Evolutionary conservation across 768 basidiomycete species (phyloP).

Genomic region (Amanita phalloides): DNA sequence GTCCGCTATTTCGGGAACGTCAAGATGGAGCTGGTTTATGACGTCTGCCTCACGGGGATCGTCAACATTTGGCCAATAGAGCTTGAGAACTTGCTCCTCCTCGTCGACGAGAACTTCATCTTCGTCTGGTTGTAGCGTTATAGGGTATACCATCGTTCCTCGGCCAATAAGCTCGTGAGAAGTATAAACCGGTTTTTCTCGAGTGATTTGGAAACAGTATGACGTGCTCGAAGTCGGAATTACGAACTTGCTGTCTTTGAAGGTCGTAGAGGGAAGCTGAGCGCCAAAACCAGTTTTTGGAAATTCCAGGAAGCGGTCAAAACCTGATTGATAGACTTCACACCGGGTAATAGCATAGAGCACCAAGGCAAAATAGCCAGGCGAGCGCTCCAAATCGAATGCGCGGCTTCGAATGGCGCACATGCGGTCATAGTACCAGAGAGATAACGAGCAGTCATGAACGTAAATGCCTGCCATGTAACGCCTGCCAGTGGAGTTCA

Average conservation of each 20-base stretch:
- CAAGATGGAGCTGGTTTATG: background rate
- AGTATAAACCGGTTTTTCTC: background rate
- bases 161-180: constrained; percentile 5
- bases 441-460: constrained; percentile 1
- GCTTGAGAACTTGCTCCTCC: constrained; percentile 5
- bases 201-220: constrained; percentile 1
- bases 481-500: background rate
- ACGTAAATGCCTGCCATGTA: background rate
- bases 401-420: constrained; percentile 2
- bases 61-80: constrained; percentile 1
- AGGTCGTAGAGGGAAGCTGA: background rate
- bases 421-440: constrained; percentile 9
- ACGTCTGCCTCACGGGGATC: constrained; percentile 2
- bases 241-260: background rate
- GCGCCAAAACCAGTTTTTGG: background rate
- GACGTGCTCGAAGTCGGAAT: background rate
- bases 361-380: constrained; percentile 1
- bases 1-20: constrained; percentile 3
- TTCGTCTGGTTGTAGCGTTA: background rate
- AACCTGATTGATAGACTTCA: background rate
- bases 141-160: constrained; percentile 5
- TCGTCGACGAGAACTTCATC: constrained; percentile 2
- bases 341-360: constrained; percentile 1
- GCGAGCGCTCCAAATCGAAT: constrained; percentile 1
- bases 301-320: constrained; percentile 3